Evolutionary conservation across 2,329 filamentous ascomycete species (phyloP).

Genomic region (Dryadomyces sulphureus): DNA sequence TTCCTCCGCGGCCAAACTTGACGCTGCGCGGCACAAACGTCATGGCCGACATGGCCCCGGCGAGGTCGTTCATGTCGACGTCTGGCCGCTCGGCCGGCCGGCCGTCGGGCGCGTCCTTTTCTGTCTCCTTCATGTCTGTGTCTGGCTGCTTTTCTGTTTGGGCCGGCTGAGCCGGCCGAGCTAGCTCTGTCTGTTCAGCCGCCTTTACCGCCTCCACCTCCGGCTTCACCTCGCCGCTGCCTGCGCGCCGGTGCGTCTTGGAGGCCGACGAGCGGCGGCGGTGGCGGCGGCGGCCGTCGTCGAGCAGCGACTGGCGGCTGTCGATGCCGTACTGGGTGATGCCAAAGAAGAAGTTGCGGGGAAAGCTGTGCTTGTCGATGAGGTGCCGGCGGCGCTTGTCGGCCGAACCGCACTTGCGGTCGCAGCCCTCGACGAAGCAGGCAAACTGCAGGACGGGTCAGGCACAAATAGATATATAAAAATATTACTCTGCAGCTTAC

Average conservation of each 20-base stretch:
- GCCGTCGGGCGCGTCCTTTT: no score
- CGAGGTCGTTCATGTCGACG: conserved; percentile 41
- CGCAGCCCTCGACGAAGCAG: conserved; percentile 83
- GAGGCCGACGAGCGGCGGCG: conserved; percentile 33
- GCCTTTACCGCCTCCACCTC: not conserved
- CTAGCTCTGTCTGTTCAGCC: not conserved
- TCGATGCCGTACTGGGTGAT: conserved; percentile 86
- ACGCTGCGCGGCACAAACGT: conserved; percentile 56
- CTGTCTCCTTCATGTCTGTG: not conserved
- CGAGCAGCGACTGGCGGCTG: conserved; percentile 62
- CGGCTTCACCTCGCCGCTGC: not conserved
- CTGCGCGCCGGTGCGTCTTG: conserved; percentile 5
- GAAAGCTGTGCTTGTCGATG: conserved; percentile 89
- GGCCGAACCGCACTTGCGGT: conserved; percentile 67
- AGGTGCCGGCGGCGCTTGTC: conserved; percentile 78
- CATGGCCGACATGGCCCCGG: conserved; percentile 55
- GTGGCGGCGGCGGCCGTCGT: conserved; percentile 30
- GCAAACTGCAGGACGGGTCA: conserved; percentile 48
- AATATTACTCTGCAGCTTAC: conserved; percentile 30
- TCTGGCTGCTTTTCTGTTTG: not conserved
- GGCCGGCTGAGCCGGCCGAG: no score
- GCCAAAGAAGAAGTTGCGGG: conserved; percentile 74
- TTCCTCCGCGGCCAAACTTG: conserved; percentile 44
- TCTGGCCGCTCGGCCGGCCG: conserved; percentile 1
- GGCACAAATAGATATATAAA: not conserved